Evolutionary conservation across 2,329 filamentous ascomycete genomes (phyloP), one percentile per base, ranked within the genome.

Genomic region (Ophiocordyceps camponoti-floridani): DNA sequence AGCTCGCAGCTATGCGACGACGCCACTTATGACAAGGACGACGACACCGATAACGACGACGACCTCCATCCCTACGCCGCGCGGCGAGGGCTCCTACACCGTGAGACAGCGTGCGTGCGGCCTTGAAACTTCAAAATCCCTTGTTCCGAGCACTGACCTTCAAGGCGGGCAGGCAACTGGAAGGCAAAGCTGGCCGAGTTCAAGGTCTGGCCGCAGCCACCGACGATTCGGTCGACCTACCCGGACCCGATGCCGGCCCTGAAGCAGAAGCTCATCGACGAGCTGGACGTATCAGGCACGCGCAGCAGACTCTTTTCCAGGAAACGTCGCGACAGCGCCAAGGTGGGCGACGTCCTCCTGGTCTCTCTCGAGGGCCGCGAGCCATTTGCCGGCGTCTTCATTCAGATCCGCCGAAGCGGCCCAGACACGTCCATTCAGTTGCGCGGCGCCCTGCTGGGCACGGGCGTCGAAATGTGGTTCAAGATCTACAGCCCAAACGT

Each of bases 401-500:
- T 98, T 58, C 83, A 82, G 58, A 88, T 98, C 59, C 83, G 88
- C 46, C 74, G 86, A 45, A 74, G 83, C n/a, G 87, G 87, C 47
- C 75, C 91, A 48, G 89, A 96, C 65, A 94, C 86, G 2, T 83
- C 84, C 4, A 81, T 98, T 45, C 67, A 94, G 47, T 70, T 98
- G 48, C 76, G 91, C 46, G 89, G 89, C 54, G 79, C 93, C 58
- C 67, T 98, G 54, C 88, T 85, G 52, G 77, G 84, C 54, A 77
- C 93, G 7, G 84, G 85, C 48, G 85, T 94, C 48, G 91, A 98
- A 73, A 91, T 94, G 85, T 94, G 86, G 80, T 87, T 84, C 65
- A 98, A 98, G 71, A 72, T 96, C 47, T 96, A 91, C 69, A 84
- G 78, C 58, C 89, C 89, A 48, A 82, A 84, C 58, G 82, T 96